Conservation (phyloP, 768 basidiomycete species). For the Leccinum variicolor region DNA sequence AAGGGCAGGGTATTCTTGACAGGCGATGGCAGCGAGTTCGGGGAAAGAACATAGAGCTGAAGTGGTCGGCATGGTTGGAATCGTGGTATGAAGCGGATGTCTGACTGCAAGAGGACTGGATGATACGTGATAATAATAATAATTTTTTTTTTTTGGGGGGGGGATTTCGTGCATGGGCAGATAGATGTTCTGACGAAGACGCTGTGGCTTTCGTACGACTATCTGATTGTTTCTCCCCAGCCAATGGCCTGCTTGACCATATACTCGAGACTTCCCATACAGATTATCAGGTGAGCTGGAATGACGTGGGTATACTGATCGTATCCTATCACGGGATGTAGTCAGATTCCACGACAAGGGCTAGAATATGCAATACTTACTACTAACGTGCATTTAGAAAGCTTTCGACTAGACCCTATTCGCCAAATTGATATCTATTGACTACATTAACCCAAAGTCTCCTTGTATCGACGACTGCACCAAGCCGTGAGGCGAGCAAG, state of each 20-base stretch:
- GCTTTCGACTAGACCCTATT: background rate
- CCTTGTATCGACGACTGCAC: slow-evolving; percentile 70
- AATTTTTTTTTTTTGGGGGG: background rate
- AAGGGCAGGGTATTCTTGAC: slow-evolving; percentile 21
- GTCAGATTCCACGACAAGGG: background rate
- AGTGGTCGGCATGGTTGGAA: background rate
- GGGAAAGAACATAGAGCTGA: slow-evolving; percentile 7
- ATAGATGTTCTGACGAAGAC: background rate
- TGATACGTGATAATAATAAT: background rate
- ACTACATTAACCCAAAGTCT: slow-evolving; percentile 73
- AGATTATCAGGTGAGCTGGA: background rate
- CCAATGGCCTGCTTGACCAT: background rate
- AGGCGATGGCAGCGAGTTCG: slow-evolving; percentile 13
- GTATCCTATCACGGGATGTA: background rate
- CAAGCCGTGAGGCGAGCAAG: slow-evolving; percentile 70
- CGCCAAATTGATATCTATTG: slow-evolving; percentile 16
- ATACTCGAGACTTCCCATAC: background rate
- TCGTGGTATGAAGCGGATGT: background rate
- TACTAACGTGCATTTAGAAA: background rate
- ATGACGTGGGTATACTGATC: background rate
- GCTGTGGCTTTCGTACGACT: background rate
- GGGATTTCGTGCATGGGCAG: background rate
- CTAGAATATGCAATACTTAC: background rate
- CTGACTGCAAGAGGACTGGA: background rate
- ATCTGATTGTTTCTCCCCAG: background rate